Conservation (phyloP, 2,329 filamentous ascomycete species). For the Blumeriella jaapii region DNA sequence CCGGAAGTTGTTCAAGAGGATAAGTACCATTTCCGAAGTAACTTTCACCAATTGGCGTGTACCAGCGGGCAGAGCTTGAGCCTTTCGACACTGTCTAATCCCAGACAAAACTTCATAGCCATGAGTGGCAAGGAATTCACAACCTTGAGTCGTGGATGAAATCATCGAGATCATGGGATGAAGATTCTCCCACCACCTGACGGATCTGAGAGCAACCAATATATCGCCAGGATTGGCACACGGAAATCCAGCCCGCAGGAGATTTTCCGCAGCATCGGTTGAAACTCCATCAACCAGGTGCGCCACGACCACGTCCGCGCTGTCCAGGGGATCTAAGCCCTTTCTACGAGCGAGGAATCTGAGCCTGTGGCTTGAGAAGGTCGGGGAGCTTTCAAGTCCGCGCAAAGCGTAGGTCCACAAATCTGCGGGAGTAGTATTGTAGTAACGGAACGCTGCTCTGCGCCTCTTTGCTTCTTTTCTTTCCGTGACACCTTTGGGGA, state of each 20-base stretch:
- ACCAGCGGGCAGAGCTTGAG: too few relatives aligned
- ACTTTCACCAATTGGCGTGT: too few relatives aligned
- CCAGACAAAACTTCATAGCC: slow-evolving; percentile 1
- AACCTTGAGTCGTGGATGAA: slow-evolving; percentile 12
- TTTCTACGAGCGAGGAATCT: background rate
- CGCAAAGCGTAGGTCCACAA: slow-evolving; percentile 17
- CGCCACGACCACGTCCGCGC: slow-evolving; percentile 2
- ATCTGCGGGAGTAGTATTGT: slow-evolving; percentile 12
- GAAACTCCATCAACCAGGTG: slow-evolving; percentile 7
- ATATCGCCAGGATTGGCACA: background rate
- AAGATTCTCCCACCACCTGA: background rate
- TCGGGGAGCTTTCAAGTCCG: slow-evolving; percentile 7
- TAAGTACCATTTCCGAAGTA: too few relatives aligned
- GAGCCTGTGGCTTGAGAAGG: background rate
- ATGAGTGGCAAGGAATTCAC: slow-evolving; percentile 7
- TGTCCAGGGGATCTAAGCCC: slow-evolving; percentile 3
- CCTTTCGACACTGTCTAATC: slow-evolving; percentile 5
- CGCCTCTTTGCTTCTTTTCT: background rate
- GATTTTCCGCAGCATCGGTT: background rate
- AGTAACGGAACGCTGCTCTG: background rate
- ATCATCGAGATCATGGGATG: slow-evolving; percentile 10
- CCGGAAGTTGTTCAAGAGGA: slow-evolving; percentile 13
- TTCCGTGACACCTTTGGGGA: background rate
- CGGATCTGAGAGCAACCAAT: background rate
- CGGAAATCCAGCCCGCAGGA: slow-evolving; percentile 6